A percentile compares a stretch with the other conserved stretches of the same genome.
Evolutionary conservation across 352 stramenopile species (phyloP).

Genomic region (Pythium folliculosum): DNA sequence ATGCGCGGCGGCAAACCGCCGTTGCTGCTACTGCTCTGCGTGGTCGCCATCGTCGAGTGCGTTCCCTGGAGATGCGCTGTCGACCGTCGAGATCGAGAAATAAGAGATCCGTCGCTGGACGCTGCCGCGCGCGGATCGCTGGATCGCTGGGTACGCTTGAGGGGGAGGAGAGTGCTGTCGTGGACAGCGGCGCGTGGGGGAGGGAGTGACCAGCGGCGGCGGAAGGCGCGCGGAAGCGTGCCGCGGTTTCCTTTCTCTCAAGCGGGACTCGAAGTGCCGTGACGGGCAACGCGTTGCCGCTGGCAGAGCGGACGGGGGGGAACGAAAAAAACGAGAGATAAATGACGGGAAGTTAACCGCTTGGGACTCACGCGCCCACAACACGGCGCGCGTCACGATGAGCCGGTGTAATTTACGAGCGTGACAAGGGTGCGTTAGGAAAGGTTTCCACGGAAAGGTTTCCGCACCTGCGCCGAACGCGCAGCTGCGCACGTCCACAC

Average conservation of each 20-base stretch:
- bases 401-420: not conserved
- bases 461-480: constrained; percentile 8
- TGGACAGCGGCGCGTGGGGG: not conserved
- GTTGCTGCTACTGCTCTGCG: not conserved
- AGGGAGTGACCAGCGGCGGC: not conserved
- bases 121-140: not conserved
- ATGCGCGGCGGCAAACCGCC: constrained; percentile 7
- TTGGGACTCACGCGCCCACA: too few species aligned
- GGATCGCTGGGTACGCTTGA: not conserved
- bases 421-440: not conserved
- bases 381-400: not conserved
- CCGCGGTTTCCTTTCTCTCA: not conserved
- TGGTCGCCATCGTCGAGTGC: constrained; percentile 10
- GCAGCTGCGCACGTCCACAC: constrained; percentile 12
- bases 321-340: constrained; percentile 6
- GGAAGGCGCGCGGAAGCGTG: constrained; percentile 8
- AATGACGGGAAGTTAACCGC: too few species aligned
- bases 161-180: not conserved
- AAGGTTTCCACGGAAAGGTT: constrained; percentile 19
- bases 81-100: constrained; percentile 21
- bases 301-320: not conserved
- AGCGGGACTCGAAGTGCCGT: not conserved
- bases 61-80: not conserved
- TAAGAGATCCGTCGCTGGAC: constrained; percentile 1
- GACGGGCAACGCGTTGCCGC: not conserved